A percentile compares a stretch with the other conserved stretches of the same genome.
phyloP scores from a whole-genome alignment of 2,329 filamentous ascomycete species.

The Polychaeton citri region DNA sequence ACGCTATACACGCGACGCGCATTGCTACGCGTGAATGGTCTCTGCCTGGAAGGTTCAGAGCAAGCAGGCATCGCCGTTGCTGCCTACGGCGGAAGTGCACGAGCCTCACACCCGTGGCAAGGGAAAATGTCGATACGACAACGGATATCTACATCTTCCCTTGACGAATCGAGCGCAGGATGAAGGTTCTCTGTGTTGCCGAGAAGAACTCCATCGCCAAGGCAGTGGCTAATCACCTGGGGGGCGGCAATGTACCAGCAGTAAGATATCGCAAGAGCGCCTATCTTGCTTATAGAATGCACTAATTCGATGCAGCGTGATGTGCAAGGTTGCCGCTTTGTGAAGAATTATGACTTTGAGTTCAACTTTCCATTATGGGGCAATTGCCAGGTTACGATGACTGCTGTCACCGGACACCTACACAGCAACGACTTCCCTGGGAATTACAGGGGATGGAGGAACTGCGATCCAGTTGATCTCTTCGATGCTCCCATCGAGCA shows the following conservation, averaged over 20 bases:
- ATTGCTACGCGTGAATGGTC: no score
- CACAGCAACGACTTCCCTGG: conserved; percentile 64
- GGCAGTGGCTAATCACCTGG: conserved; percentile 79
- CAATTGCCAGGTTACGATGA: conserved; percentile 78
- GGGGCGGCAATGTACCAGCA: conserved; percentile 57
- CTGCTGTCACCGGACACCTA: conserved; percentile 79
- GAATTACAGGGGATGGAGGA: conserved; percentile 65
- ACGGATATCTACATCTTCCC: no score
- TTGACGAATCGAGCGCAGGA: no score
- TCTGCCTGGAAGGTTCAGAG: no score
- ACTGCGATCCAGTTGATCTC: conserved; percentile 62
- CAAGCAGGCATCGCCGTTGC: no score
- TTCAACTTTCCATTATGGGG: conserved; percentile 82
- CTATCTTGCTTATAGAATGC: no score
- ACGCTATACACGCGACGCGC: no score
- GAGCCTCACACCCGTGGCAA: no score
- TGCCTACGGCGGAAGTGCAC: no score
- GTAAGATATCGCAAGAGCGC: no score
- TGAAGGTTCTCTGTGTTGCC: conserved; percentile 59
- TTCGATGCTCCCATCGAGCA: conserved; percentile 70
- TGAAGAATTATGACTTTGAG: conserved; percentile 89
- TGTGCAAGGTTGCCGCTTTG: conserved; percentile 56
- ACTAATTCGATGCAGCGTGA: no score
- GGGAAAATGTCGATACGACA: no score
- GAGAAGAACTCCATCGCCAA: conserved; percentile 94